These are phyloP conservation scores for Aspergillus cejpii DNA, from an alignment of 2,329 filamentous ascomycete species.

Conservation along the genomic window DNA sequence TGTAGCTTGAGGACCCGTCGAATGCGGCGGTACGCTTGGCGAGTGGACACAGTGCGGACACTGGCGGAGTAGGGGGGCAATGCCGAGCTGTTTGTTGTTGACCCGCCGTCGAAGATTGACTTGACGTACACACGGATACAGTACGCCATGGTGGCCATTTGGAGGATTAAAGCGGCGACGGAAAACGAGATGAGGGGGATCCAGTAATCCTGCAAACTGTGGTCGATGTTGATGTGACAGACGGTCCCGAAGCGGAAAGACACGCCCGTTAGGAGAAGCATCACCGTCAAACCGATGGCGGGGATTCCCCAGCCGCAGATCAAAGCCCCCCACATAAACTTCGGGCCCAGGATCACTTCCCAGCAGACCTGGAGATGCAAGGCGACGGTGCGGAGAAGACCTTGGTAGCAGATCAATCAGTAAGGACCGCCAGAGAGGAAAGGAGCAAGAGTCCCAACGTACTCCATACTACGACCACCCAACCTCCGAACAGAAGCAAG, in stretches of 20 bases:
- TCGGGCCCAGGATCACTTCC: constrained; percentile 81
- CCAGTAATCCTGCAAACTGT: constrained; percentile 83
- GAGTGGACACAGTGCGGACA: constrained; percentile 69
- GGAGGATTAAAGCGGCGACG: constrained; percentile 67
- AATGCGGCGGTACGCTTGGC: constrained; percentile 81
- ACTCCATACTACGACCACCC: constrained; percentile 78
- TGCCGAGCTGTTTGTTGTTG: constrained; percentile 60
- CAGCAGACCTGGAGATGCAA: constrained; percentile 97
- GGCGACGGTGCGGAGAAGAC: constrained; percentile 80
- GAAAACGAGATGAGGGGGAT: constrained; percentile 77
- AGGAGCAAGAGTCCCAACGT: constrained; percentile 19
- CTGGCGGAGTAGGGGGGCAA: constrained; percentile 71
- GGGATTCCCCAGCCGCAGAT: constrained; percentile 78
- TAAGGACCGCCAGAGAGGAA: background rate
- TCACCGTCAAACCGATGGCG: constrained; percentile 64
- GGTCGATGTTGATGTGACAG: constrained; percentile 87
- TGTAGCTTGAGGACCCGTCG: constrained; percentile 82
- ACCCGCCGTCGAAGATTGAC: constrained; percentile 66
- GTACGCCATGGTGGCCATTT: constrained; percentile 79
- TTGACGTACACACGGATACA: constrained; percentile 92
- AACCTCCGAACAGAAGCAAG: constrained; percentile 78
- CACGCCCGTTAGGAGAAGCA: constrained; percentile 78
- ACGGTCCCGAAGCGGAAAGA: constrained; percentile 88
- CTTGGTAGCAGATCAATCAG: constrained; percentile 26
- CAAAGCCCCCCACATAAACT: constrained; percentile 83